phyloP scores from a whole-genome alignment of 2,329 filamentous ascomycete genomes.

The Atkinsonella texensis region DNA sequence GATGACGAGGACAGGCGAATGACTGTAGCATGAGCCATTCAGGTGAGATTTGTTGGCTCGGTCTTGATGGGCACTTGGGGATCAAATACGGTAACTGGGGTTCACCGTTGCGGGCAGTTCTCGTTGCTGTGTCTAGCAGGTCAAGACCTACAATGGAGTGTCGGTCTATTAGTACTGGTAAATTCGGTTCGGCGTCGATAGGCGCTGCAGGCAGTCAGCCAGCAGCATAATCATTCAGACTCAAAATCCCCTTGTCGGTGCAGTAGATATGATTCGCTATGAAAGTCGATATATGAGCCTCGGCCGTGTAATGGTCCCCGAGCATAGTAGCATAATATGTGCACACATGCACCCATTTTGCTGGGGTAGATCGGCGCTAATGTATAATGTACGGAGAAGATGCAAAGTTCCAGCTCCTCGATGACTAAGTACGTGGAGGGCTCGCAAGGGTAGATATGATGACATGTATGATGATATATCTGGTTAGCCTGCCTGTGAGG shows the following conservation, averaged over 20 bases:
- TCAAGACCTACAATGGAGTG: background rate
- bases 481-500: too few relatives aligned
- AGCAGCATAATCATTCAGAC: background rate
- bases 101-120: background rate
- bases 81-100: too few relatives aligned
- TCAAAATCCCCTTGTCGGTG: background rate
- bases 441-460: background rate
- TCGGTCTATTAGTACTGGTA: background rate
- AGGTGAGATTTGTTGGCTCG: background rate
- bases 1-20: background rate
- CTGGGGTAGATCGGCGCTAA: background rate
- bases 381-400: background rate
- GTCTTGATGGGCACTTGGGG: background rate
- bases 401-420: too few relatives aligned
- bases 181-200: background rate
- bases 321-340: too few relatives aligned
- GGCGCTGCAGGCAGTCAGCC: background rate
- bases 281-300: too few relatives aligned
- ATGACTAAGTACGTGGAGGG: too few relatives aligned
- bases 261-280: too few relatives aligned
- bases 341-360: too few relatives aligned
- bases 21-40: background rate
- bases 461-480: too few relatives aligned
- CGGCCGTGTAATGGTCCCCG: too few relatives aligned
- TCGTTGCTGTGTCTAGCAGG: background rate